Base-by-base conservation (phyloP, 371 early-diverging fungal species). In the Mortierella sp. region DNA sequence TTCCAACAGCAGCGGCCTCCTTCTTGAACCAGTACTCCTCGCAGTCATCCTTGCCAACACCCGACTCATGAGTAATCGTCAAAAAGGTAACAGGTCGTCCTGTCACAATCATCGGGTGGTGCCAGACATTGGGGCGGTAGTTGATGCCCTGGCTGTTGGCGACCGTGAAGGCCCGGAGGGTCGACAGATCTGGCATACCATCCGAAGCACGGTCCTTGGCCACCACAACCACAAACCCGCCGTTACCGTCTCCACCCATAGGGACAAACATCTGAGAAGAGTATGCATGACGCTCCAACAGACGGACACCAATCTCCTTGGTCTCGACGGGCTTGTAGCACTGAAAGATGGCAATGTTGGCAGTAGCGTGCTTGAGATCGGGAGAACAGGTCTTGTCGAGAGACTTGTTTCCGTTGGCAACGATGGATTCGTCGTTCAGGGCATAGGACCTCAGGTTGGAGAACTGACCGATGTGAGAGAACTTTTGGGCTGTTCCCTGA, bases 231-330 rank as follows among this genome's bases (percentile, higher is more conserved):
- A 96, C 87, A 74, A 95, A 97, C 44, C 87, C 91, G 37, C 90
- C 87, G 4, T 87, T 84, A 63, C 87, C 75, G 48, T 87, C 86
- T 14, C 79, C 76, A 4, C 91, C 90, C 92, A 97, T 93, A 19
- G 97, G 97, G 71, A 96, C 89, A 81, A 97, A 97, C 66, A 92
- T 89, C 80, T 97, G 97, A n/a, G 94, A 92, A 14, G 95, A 95
- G 86, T 92, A 94, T 63, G 93, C 89, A 74, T 97, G 97, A 26
- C 96, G 90, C 85, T 97, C 97, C 63, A 97, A 89, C 29, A 97
- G 80, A 79, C 91, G 91, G 75, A 94, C 90, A 31, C 79, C 85
- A 82, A 96, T 66, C 37, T 74, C 73, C 5, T 91, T 47, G 67
- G 87, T 37, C 66, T 73, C 16, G 85, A 90, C 34, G 86, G 75